Conservation (phyloP, 306 rosid genomes). For the Casuarina cunninghamiana region DNA sequence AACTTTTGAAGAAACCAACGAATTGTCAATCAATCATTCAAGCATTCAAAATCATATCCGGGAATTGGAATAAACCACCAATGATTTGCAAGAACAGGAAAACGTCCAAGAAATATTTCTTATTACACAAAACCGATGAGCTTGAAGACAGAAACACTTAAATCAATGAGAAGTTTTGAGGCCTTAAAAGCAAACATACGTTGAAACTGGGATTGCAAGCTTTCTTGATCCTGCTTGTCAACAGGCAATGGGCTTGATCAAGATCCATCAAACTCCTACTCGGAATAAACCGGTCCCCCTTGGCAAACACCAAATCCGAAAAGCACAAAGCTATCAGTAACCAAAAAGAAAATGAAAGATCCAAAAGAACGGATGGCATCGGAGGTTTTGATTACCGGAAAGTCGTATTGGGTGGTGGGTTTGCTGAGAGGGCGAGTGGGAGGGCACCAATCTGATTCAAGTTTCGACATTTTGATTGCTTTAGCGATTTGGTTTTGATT, state of each 20-base stretch:
- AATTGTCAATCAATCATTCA: too few relatives aligned
- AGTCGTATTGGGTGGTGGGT: slow-evolving; percentile 51
- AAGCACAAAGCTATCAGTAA: not conserved
- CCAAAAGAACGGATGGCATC: not conserved
- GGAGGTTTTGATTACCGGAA: slow-evolving; percentile 42
- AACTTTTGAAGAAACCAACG: not conserved
- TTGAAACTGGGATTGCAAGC: slow-evolving; percentile 31
- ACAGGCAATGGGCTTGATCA: slow-evolving; percentile 82
- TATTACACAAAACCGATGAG: not conserved
- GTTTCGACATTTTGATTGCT: slow-evolving; percentile 45
- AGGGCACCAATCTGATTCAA: slow-evolving; percentile 66
- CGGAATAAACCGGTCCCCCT: slow-evolving; percentile 90
- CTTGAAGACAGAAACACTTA: too few relatives aligned
- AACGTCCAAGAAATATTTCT: not conserved
- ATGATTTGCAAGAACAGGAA: not conserved
- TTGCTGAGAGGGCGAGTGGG: slow-evolving; percentile 60
- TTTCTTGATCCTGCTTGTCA: slow-evolving; percentile 53
- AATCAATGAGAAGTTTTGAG: not conserved
- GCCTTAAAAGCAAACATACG: slow-evolving; percentile 23
- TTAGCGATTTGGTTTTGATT: not conserved
- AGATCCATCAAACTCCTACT: slow-evolving; percentile 94
- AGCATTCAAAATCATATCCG: not conserved
- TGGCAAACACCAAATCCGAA: not conserved
- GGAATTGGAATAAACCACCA: not conserved
- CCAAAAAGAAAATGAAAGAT: not conserved